phyloP scores from a whole-genome alignment of 2,329 filamentous ascomycete genomes.

The Fusarium sp. region DNA sequence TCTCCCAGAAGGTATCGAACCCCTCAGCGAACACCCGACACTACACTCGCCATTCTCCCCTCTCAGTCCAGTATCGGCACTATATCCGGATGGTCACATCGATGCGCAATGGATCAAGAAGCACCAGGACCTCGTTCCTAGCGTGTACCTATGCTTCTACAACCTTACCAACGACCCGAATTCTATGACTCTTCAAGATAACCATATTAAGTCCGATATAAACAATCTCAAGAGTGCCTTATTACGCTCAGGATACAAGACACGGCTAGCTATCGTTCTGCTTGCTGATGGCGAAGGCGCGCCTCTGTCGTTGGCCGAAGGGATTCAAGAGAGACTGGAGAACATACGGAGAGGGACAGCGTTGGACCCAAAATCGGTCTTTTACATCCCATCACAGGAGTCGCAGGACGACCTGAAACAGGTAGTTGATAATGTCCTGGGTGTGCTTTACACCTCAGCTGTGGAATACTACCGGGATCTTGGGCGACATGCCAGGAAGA shows the following conservation, averaged over 20 bases:
- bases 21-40: conserved; percentile 59
- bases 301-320: conserved; percentile 67
- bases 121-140: conserved; percentile 85
- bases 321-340: conserved; percentile 73
- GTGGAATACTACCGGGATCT: conserved; percentile 94
- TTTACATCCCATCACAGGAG: conserved; percentile 80
- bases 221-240: conserved; percentile 77
- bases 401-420: conserved; percentile 76
- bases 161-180: conserved; percentile 76
- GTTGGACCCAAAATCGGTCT: conserved; percentile 84
- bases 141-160: conserved; percentile 84
- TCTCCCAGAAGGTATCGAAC: conserved; percentile 61
- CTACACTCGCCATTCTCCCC: conserved; percentile 94
- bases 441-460: conserved; percentile 75
- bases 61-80: conserved; percentile 79
- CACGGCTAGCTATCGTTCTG: conserved; percentile 75
- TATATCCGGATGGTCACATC: conserved; percentile 91
- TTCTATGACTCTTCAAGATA: conserved; percentile 82
- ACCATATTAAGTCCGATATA: conserved; percentile 87
- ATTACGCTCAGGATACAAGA: conserved; percentile 76
- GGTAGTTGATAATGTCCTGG: conserved; percentile 77
- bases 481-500: conserved; percentile 90
- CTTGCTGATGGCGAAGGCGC: conserved; percentile 45
- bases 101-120: conserved; percentile 86
- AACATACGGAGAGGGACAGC: conserved; percentile 82